Conservation (phyloP, 108 stramenopile genomes). For the Discostella pseudostelligera region DNA sequence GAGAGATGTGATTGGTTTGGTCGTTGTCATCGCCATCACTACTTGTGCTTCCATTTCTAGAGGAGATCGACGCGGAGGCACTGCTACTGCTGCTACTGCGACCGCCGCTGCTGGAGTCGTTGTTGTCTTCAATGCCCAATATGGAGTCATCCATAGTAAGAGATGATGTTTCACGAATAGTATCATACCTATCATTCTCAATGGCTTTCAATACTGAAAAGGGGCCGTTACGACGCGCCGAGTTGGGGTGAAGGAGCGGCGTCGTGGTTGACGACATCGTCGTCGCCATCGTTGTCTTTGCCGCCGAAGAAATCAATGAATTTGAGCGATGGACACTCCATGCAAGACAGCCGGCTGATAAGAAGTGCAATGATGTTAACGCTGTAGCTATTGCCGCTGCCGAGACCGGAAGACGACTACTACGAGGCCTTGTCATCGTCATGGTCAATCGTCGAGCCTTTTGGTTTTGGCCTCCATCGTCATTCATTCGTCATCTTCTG, state of each 20-base stretch:
- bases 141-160: not conserved
- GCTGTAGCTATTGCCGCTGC: not conserved
- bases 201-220: not conserved
- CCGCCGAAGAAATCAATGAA: not conserved
- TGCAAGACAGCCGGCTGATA: not conserved
- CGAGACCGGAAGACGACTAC: not conserved
- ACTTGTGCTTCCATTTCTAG: no score
- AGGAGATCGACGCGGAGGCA: not conserved
- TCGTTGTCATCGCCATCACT: not conserved
- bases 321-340: not conserved
- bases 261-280: not conserved
- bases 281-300: not conserved
- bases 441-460: no score
- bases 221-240: not conserved
- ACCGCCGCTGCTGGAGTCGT: not conserved
- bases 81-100: not conserved
- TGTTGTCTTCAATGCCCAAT: not conserved
- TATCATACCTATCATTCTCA: not conserved
- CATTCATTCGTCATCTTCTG: no score
- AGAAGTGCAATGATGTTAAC: not conserved
- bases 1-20: not conserved
- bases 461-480: no score
- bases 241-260: not conserved
- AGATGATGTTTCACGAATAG: not conserved
- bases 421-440: not conserved